Evolutionary conservation across 805 yeast species (phyloP).

Genomic region (Zygosaccharomyces lentus): DNA sequence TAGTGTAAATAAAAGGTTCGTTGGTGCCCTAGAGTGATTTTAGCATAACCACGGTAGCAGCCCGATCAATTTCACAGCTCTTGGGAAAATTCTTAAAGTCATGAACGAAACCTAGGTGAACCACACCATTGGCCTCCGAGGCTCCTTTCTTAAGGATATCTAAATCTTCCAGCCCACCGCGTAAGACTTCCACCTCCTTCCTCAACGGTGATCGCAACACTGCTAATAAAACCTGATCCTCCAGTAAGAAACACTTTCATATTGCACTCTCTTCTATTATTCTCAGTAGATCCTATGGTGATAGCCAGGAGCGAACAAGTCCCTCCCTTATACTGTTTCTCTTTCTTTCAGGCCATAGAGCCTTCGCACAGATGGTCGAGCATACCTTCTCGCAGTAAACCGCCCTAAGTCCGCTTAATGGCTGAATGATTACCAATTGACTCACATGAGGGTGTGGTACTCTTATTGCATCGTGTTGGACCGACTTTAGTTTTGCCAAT

Average conservation of each 20-base stretch:
- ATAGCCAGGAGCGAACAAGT: no score
- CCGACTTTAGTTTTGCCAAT: no score
- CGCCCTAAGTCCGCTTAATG: no score
- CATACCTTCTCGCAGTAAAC: no score
- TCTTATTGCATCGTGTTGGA: no score
- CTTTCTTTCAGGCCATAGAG: no score
- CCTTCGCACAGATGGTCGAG: no score
- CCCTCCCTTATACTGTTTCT: no score
- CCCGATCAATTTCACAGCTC: slow-evolving; percentile 23
- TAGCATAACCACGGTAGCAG: slow-evolving; percentile 29
- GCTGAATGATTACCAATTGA: no score
- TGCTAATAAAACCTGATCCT: slow-evolving; percentile 37
- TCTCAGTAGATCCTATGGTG: no score
- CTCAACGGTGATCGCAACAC: slow-evolving; percentile 25
- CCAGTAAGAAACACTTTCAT: slow-evolving; percentile 38
- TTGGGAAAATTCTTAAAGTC: slow-evolving; percentile 26
- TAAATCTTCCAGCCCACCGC: slow-evolving; percentile 32
- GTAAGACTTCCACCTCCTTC: slow-evolving; percentile 20
- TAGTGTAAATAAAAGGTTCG: slow-evolving; percentile 29
- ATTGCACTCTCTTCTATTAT: no score
- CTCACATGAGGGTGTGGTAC: no score
- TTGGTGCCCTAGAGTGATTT: slow-evolving; percentile 31
- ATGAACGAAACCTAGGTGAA: slow-evolving; percentile 38
- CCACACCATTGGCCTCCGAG: slow-evolving; percentile 34
- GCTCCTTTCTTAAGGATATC: slow-evolving; percentile 32